phyloP scores from a whole-genome alignment of 164 flowering plant species.

The Vitis cinerea region DNA sequence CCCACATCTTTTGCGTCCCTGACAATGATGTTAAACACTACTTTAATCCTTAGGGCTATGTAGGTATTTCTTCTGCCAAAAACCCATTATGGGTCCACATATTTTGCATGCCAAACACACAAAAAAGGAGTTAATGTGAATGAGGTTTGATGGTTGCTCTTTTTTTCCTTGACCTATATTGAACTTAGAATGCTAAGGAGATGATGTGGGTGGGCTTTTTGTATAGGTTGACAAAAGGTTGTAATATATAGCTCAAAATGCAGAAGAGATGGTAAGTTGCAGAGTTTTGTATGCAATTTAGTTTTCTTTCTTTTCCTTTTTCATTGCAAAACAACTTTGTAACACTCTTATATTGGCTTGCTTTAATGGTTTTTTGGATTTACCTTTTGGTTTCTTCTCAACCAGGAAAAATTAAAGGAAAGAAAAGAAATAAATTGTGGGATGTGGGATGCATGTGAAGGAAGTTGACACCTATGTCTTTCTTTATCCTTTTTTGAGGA shows the following conservation, averaged over 20 bases:
- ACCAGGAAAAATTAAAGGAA: background rate
- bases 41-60: conserved; percentile 6
- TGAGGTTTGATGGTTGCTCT: conserved; percentile 29
- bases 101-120: conserved; percentile 28
- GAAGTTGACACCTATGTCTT: background rate
- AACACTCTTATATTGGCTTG: conserved; percentile 1
- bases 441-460: conserved; percentile 10
- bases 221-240: conserved; percentile 51
- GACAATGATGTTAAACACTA: conserved; percentile 17
- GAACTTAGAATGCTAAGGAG: conserved; percentile 28
- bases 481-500: background rate
- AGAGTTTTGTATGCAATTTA: conserved; percentile 32
- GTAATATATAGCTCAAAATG: conserved; percentile 41
- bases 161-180: conserved; percentile 16
- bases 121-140: conserved; percentile 18
- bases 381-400: background rate
- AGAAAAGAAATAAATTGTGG: background rate
- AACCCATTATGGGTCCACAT: conserved; percentile 7
- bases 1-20: conserved; percentile 36
- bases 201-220: conserved; percentile 32
- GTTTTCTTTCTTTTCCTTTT: conserved; percentile 5
- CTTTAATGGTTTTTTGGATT: conserved; percentile 5
- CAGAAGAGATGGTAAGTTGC: conserved; percentile 25
- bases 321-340: conserved; percentile 20
- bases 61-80: conserved; percentile 16